Base-by-base conservation (phyloP, 2,329 filamentous ascomycete genomes). In the Fusarium annulatum region DNA sequence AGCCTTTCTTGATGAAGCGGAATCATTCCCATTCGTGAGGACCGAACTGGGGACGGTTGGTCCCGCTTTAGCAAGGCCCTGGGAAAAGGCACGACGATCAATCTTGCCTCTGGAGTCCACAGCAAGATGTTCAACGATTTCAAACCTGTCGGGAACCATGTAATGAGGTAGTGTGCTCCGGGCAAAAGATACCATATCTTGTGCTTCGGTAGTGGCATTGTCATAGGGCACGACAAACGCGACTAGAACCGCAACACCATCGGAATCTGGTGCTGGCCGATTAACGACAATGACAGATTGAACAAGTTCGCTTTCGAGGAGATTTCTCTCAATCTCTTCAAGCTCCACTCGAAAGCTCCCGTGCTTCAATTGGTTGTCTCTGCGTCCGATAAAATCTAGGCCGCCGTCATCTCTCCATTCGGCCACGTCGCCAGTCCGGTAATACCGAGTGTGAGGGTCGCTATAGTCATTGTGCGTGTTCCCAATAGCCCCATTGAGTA, bases 331-430 rank as follows among this genome's bases (percentile, higher is more conserved):
- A 16, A 61, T 61, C 8, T 61, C 49, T 56, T 61, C 59, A 26
- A 61, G 23, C 23, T 56, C 59, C 3, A 61, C 49, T 23, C 59
- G 48, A 30, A 61, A 61, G 11, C 59, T 33, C 21, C 59, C 15
- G 7, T 42, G 48, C 18, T 61, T 61, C 21, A 61, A 21, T 26
- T 61, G 59, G 19, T 61, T 56, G 23, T 61, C 59, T n/a, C 21
- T 61, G 26, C 59, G 48, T 1, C 59, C 59, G 8, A 61, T 45
- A 21, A 61, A 61, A 11, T 61, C 59, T 4, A 61, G n/a, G 39
- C 59, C 12, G 30, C 30, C 39, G 18, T 61, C 59, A 45, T 56
- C 39, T 19, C 59, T 61, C 59, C 59, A 61, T 30, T 61, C 49
- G 18, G 49, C 59, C 30, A 61, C 9, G 6, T 61, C 59, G 7